These are phyloP conservation scores for Zymoseptoria tritici DNA, from an alignment of 2,329 filamentous ascomycete genomes.

Conservation along the genomic window DNA sequence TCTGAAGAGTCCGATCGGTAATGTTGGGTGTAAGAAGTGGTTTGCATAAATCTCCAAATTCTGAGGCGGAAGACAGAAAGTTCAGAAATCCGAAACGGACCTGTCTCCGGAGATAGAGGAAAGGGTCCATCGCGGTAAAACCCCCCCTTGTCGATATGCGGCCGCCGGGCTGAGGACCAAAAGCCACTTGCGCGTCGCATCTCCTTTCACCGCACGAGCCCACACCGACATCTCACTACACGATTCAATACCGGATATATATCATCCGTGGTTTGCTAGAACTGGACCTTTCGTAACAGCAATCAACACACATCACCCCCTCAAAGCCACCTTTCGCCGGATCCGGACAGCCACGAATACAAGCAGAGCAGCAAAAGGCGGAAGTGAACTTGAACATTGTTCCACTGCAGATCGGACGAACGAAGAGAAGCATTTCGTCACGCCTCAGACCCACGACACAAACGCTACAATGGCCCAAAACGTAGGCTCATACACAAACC, in stretches of 20 bases:
- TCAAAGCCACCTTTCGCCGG: background rate
- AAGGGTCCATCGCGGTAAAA: background rate
- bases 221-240: background rate
- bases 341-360: background rate
- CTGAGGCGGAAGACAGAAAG: background rate
- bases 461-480: slow-evolving; percentile 63
- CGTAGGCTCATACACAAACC: slow-evolving; percentile 91
- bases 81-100: background rate
- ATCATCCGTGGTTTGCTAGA: background rate
- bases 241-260: background rate
- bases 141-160: background rate
- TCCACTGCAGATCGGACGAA: background rate
- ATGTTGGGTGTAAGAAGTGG: slow-evolving; percentile 2
- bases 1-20: slow-evolving; percentile 4
- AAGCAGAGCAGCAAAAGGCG: background rate
- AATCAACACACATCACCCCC: background rate
- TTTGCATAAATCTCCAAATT: background rate
- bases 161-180: background rate
- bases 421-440: background rate
- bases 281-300: background rate
- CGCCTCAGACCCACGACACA: background rate
- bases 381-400: background rate
- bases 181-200: background rate
- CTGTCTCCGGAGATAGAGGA: background rate
- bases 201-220: background rate